Base-by-base conservation (phyloP, 495 filamentous ascomycete species). In the Penicillium goetzii region DNA sequence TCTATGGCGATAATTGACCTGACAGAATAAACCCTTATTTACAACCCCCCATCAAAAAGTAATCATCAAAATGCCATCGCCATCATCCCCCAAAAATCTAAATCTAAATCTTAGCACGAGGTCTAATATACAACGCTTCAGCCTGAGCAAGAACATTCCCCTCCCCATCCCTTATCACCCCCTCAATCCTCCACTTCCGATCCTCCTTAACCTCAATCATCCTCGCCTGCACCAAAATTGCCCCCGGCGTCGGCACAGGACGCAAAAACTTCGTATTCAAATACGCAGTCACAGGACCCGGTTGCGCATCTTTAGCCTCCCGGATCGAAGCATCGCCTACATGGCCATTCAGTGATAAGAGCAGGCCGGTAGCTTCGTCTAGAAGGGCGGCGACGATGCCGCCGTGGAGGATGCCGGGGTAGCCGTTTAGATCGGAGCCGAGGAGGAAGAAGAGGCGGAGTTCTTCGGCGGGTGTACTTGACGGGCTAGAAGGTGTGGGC, bases 341-440 rank as follows among this genome's bases (percentile, higher is more conserved):
- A 40, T 57, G 21, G 6, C 55, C 55, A 11, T 43, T 57, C 0
- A 57, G 17, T 2, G 55, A 6, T 28, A 79, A 65, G 14, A 87
- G 61, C 14, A 83, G 75, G 0, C 86, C 86, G 66, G 83, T 80
- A 6, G 74, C 72, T 63, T 87, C 84, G 62, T 89, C 86, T 32
- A 90, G 65, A 26, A 91, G 72, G 1, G 84, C 80, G n/a, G 80
- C 88, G 19, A 88, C 88, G 69, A 57, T 43, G 25, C 55, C 55
- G 23, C 55, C 55, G 32, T 90, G 88, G 32, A 80, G 76, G 25
- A 85, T 77, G 17, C 79, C 73, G n/a, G 82, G 74, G 62, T 82
- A 82, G 2, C 88, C 88, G 66, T 87, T 86, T 58, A 91, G 58
- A 33, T 78, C 81, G 11, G 72, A 73, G n/a, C 55, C 55, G 23